Base-by-base conservation (phyloP, 176 grass and related monocot species). In the Saccharum officinarum region DNA sequence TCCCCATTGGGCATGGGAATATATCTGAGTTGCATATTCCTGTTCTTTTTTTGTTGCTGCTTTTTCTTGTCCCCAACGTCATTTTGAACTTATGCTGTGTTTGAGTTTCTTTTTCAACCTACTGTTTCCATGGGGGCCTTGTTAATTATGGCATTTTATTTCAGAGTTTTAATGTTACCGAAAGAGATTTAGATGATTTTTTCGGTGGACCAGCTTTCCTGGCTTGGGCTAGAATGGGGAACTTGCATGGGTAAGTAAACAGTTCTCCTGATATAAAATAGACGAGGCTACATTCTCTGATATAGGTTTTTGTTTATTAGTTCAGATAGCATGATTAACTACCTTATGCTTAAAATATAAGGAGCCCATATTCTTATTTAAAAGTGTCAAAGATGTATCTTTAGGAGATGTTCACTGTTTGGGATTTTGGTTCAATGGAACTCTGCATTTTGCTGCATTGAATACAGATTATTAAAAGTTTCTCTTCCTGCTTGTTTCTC, bases 191-290 rank as follows among this genome's bases (percentile, higher is more conserved):
- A 71, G 61, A 90, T 95, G 83, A 89, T 69, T 98, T 98, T 89
- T 98, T 98, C 5, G 93, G 95, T 61, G 95, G 95, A 71, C 95
- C 95, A 80, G 95, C 95, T 47, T 98, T 98, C 83, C 93, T 98
- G 79, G 93, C 95, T 64, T 98, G 95, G 95, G 93, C 95, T 88
- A 94, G 95, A 80, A 98, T 98, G 95, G 95, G 95, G 22, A 98
- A 98, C 82, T 72, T 98, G 45, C 95, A 98, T 84, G 95, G 82
- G 95, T 98, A 92, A 88, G 91, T 82, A 57, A 77, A 77, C 4
- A 41, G 16, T 26, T 62, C 59, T 62, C 23, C 10, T 26, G 4
- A 3, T 59, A 31, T 17, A 85, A 82, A 54, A 86, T 16, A 77
- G 18, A 63, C 17, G 60, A 70, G 39, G 64, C n/a, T 86, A 52